A percentile compares a stretch with the other conserved stretches of the same genome.
Conservation (phyloP, 2,329 filamentous ascomycete species). For the Epichloe bromicola region DNA sequence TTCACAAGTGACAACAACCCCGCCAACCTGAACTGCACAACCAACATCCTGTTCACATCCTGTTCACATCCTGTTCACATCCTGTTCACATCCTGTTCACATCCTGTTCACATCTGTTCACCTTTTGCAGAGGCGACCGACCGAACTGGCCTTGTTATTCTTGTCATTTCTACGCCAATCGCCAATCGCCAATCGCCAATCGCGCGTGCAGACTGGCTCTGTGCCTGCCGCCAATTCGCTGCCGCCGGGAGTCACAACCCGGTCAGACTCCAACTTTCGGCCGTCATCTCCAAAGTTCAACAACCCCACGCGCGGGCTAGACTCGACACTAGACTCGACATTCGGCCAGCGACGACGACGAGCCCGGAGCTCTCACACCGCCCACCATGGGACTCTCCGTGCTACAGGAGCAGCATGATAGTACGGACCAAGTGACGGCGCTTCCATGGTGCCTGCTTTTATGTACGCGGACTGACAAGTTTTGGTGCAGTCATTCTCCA, state of each 20-base stretch:
- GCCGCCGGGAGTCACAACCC: neutral
- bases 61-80: neutral
- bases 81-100: neutral
- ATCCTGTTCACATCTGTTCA: neutral
- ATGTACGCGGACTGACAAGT: conserved; percentile 1
- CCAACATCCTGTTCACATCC: neutral
- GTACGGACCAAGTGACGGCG: conserved; percentile 11
- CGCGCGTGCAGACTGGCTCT: conserved; percentile 2
- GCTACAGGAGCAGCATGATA: conserved; percentile 63
- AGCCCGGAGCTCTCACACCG: conserved; percentile 10
- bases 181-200: too few relatives aligned
- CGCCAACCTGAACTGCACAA: neutral
- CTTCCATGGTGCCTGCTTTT: neutral
- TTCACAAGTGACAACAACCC: neutral
- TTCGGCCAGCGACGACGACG: neutral
- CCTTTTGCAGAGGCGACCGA: neutral
- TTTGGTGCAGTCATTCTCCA: conserved; percentile 20
- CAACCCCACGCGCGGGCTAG: neutral
- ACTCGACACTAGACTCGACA: neutral
- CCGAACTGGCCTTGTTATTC: neutral
- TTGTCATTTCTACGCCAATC: neutral
- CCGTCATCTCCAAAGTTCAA: neutral
- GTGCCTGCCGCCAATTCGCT: neutral
- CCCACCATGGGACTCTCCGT: conserved; percentile 70
- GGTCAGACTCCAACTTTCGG: neutral